Base-by-base conservation (phyloP, 257 asterid species). In the Nyctanthes arbortristis region DNA sequence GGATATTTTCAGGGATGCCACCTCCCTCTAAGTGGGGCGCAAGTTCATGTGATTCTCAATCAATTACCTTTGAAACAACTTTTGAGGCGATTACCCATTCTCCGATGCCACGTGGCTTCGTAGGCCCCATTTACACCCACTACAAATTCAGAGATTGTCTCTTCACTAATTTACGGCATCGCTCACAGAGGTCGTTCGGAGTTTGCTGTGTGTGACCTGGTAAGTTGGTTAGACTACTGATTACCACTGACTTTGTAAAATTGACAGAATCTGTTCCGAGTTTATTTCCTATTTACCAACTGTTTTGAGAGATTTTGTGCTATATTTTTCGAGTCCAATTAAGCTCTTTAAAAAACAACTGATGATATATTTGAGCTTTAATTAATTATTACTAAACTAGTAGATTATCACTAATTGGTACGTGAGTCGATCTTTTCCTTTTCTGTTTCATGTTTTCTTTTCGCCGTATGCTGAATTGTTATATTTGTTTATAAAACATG, bases 1-100 rank as follows among this genome's bases (percentile, higher is more conserved):
- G 75, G 77, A 73, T 77, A 77, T 77, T 67, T 78, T 72, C 57
- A 64, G 30, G 28, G 27, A 49, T 80, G 43, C 73, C 80, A 80
- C 56, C 33, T 22, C 45, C 4, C 33, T 10, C 25, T 31, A 10
- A 31, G 25, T 64, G 43, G 14, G 28, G 36, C 66, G 31, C 14
- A 71, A 24, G 7, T 52, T n/a, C 75, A 49, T 62, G 73, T 45
- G 71, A 36, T 61, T n/a, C n/a, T n/a, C n/a, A n/a, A n/a, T 16
- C 59, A 39, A 39, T 24, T 12, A 27, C 33, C 34, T n/a, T 70
- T 13, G 71, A 35, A 57, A 40, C 63, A 63, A 16, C 28, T 25
- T 56, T 65, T 69, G 74, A 33, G 67, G 69, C 8, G 54, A 18
- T 47, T 12, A 24, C 31, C 77, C 74, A 69, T 8, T 65, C 35